Percentiles rank a stretch among this genome's conserved stretches.
phyloP scores from a whole-genome alignment of 1,284 basidiomycete species.

The Apiotrichum akiyoshidainum region DNA sequence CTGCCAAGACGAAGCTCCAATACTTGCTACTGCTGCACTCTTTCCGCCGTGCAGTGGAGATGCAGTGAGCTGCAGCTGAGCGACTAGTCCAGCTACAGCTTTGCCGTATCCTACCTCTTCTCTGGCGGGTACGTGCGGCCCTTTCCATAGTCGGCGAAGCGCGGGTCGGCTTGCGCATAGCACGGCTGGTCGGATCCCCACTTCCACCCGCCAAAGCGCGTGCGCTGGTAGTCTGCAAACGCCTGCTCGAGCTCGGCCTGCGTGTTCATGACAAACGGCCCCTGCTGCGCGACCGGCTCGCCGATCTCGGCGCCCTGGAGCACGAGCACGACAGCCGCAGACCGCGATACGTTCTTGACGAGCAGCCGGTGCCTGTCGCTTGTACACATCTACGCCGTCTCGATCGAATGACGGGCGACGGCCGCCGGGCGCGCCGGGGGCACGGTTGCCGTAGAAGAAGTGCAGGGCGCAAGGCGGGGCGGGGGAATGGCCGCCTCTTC shows the following conservation, averaged over 20 bases:
- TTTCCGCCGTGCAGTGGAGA: no score
- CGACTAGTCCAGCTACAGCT: neutral
- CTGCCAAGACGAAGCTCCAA: no score
- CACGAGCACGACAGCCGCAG: conserved; percentile 10
- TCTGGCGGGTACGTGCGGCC: conserved; percentile 3
- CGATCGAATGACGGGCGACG: no score
- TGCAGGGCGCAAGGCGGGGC: no score
- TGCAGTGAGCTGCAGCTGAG: neutral
- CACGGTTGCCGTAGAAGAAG: no score
- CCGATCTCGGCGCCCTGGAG: conserved; percentile 17
- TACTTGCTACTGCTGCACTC: no score
- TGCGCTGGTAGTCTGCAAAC: conserved; percentile 15
- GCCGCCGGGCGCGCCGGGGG: no score
- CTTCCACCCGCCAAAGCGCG: conserved; percentile 16
- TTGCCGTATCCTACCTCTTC: conserved; percentile 3
- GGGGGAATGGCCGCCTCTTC: no score
- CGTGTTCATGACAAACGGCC: conserved; percentile 23
- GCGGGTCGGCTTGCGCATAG: conserved; percentile 3
- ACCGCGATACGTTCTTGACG: conserved; percentile 10
- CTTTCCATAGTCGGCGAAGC: conserved; percentile 17
- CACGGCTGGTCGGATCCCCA: conserved; percentile 10
- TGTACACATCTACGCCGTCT: no score
- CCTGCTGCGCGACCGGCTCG: conserved; percentile 20
- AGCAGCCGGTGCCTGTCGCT: conserved; percentile 13
- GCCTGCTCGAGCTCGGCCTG: conserved; percentile 17